phyloP scores from a whole-genome alignment of 2,329 filamentous ascomycete species.

The Diplodia intermedia region DNA sequence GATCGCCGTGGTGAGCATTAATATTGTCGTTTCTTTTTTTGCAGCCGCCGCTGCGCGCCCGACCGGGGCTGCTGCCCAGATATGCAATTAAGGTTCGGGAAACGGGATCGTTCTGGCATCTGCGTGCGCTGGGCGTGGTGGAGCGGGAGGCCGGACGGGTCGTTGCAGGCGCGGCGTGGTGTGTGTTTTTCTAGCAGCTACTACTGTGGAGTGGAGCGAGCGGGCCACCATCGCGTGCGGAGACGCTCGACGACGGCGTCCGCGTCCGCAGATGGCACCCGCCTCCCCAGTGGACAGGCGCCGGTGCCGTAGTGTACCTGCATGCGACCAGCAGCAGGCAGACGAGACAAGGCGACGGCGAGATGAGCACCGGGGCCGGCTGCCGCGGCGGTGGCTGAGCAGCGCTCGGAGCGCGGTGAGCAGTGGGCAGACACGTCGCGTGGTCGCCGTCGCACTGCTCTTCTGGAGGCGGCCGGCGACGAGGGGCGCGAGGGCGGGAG shows the following conservation, averaged over 20 bases:
- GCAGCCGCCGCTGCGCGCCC: slow-evolving; percentile 1
- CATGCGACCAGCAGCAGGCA: slow-evolving; percentile 17
- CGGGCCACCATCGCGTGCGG: slow-evolving; percentile 10
- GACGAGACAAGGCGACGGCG: background rate
- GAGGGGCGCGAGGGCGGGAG: slow-evolving; percentile 8
- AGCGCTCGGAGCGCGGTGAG: slow-evolving; percentile 27
- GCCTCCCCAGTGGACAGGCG: slow-evolving; percentile 14
- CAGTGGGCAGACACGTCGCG: slow-evolving; percentile 27
- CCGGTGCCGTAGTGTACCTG: slow-evolving; percentile 24
- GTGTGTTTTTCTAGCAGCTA: slow-evolving; percentile 3
- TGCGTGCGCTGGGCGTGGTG: slow-evolving; percentile 17
- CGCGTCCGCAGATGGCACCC: background rate
- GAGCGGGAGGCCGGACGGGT: background rate
- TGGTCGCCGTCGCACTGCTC: slow-evolving; percentile 11
- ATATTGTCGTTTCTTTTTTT: slow-evolving; percentile 27
- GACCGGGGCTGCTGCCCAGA: background rate
- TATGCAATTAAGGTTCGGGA: slow-evolving; percentile 29
- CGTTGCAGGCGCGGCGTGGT: background rate
- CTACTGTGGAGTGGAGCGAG: slow-evolving; percentile 17
- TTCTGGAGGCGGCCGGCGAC: background rate
- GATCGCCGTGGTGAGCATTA: slow-evolving; percentile 13
- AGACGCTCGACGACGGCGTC: slow-evolving; percentile 2
- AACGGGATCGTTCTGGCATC: slow-evolving; percentile 21
- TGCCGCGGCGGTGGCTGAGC: slow-evolving; percentile 28
- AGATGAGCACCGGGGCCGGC: slow-evolving; percentile 6